Base-by-base conservation (phyloP, 2,329 filamentous ascomycete species). In the Penicillium decumbens region DNA sequence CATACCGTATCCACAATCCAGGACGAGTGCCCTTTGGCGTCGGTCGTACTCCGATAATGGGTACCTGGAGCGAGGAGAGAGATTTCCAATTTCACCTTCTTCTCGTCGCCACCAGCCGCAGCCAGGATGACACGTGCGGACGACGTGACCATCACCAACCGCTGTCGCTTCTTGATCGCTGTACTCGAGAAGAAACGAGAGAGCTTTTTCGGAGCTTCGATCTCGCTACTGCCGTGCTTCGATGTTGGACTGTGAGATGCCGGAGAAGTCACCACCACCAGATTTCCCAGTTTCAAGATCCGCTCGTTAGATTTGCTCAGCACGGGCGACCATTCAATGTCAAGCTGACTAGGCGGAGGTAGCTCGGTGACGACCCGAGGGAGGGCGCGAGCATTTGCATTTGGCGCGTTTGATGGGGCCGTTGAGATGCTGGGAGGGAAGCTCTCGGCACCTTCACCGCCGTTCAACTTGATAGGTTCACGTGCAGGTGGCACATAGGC, bases 321-420 rank as follows among this genome's bases (percentile, higher is more conserved):
- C 4, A 98, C 91, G 0, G 93, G 93, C 0, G 92, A 96, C 93
- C 93, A 98, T 71, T 98, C 93, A 49, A 98, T 95, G 65, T 98
- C 93, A 24, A 98, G 77, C 68, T 97, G 93, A 43, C 88, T 95
- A 0, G 93, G 93, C n/a, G 93, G 92, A 13, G 93, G 90, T 8
- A 98, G 78, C 69, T 98, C 93, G 1, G 93, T 97, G 53, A 98
- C 95, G 52, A 96, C 84, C 53, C 90, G 80, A 1, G 88, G 80
- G 28, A 90, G 87, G 8, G 82, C 79, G 47, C 89, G 77, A 24
- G 75, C 60, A 41, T 53, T 73, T 29, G 71, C 67, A 30, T 75
- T 76, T 45, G 70, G 62, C 28, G 67, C 56, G 50, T 68, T 69
- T n/a, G 67, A 70, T 27, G 67, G 58, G 6, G 68, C 65, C n/a